Percentiles rank a stretch among this genome's conserved stretches.
phyloP scores from a whole-genome alignment of 1,284 basidiomycete genomes.

The Schizophyllum amplum region DNA sequence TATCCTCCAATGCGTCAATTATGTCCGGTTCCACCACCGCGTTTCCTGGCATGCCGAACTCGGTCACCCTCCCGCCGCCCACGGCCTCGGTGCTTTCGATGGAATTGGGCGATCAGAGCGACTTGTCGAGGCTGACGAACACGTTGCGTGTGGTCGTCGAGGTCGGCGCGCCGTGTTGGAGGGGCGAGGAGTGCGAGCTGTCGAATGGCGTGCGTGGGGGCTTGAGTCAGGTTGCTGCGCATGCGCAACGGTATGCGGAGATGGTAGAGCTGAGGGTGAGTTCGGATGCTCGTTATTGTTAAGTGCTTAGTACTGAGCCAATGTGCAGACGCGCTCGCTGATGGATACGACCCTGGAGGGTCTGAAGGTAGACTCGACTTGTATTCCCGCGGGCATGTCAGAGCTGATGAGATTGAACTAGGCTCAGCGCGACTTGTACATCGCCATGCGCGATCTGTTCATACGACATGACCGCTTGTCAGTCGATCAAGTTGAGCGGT shows the following conservation, averaged over 20 bases:
- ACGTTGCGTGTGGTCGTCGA: constrained; percentile 75
- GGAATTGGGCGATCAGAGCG: constrained; percentile 50
- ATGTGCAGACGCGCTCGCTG: constrained; percentile 42
- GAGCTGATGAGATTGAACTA: constrained; percentile 30
- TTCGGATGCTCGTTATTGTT: neutral
- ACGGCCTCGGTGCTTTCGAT: constrained; percentile 9
- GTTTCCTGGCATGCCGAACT: too few species aligned
- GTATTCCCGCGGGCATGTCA: too few species aligned
- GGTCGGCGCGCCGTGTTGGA: constrained; percentile 69
- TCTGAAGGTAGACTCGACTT: constrained; percentile 65
- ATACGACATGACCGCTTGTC: constrained; percentile 77
- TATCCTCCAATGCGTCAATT: constrained; percentile 20
- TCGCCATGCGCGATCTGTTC: constrained; percentile 79
- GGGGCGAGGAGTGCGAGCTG: constrained; percentile 73
- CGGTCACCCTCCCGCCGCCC: constrained; percentile 12
- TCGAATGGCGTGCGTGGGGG: constrained; percentile 76
- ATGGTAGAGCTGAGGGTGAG: constrained; percentile 71
- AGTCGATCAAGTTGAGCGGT: constrained; percentile 75
- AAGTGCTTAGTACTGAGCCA: constrained; percentile 5
- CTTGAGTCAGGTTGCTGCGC: constrained; percentile 57
- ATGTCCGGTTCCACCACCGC: constrained; percentile 9
- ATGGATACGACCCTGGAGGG: constrained; percentile 64
- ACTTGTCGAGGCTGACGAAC: constrained; percentile 74
- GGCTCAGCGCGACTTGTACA: constrained; percentile 82
- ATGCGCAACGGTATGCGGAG: constrained; percentile 71